These are phyloP conservation scores for Ganoderma multipileum DNA, from an alignment of 1,284 basidiomycete species.

Conservation along the genomic window DNA sequence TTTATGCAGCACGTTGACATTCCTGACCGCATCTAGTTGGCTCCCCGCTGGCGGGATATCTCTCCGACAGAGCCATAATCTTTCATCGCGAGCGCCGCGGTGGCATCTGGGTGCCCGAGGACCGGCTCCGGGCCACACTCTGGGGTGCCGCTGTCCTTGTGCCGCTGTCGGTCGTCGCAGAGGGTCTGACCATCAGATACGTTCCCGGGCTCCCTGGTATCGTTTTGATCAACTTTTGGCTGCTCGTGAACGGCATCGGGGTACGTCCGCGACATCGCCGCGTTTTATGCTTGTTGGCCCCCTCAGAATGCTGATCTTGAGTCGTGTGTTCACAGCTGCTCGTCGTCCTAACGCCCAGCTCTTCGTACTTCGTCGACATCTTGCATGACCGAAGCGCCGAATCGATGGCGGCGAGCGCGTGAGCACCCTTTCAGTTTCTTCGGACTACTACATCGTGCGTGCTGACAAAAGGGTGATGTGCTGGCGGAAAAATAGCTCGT, in stretches of 20 bases:
- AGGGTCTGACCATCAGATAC: conserved; percentile 44
- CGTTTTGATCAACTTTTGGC: conserved; percentile 46
- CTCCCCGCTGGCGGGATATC: conserved; percentile 55
- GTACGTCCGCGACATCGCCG: no score
- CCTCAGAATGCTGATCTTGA: neutral
- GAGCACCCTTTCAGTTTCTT: no score
- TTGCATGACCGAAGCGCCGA: conserved; percentile 61
- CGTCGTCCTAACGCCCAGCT: conserved; percentile 55
- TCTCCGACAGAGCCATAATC: conserved; percentile 58
- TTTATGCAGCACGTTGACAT: neutral
- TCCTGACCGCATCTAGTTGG: conserved; percentile 51
- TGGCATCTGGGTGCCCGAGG: conserved; percentile 63
- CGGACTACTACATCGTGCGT: conserved; percentile 18
- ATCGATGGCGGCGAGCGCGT: conserved; percentile 53
- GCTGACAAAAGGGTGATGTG: neutral
- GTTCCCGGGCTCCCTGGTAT: conserved; percentile 50
- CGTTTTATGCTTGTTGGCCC: no score
- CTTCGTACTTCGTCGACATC: conserved; percentile 65
- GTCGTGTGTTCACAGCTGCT: conserved; percentile 43
- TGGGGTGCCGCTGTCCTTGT: conserved; percentile 53
- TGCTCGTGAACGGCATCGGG: conserved; percentile 58
- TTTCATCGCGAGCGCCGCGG: conserved; percentile 55
- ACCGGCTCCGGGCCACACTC: conserved; percentile 59
- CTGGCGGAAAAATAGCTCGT: conserved; percentile 42
- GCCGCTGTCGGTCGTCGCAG: conserved; percentile 47